A percentile compares a stretch with the other conserved stretches of the same genome.
Evolutionary conservation across 768 basidiomycete species (phyloP).

Genomic region (Hydnomerulius pinastri): DNA sequence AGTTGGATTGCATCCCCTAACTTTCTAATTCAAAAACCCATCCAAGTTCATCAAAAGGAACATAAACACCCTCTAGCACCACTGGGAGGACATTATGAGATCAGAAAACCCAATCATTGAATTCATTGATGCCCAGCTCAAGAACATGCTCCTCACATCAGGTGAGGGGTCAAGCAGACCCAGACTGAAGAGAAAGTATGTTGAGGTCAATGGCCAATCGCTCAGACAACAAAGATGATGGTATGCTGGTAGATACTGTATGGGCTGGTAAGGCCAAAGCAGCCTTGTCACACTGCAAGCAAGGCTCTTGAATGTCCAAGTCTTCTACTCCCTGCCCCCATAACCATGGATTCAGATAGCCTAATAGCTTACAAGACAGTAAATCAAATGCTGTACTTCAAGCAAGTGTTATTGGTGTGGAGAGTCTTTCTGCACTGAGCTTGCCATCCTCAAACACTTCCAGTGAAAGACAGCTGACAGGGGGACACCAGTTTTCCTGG

Average conservation of each 20-base stretch:
- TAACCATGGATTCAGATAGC: not conserved
- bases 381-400: not conserved
- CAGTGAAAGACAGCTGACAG: not conserved
- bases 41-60: not conserved
- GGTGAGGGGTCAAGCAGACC: too few relatives aligned
- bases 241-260: not conserved
- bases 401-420: not conserved
- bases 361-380: not conserved
- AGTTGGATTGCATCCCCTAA: not conserved
- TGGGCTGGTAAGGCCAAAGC: not conserved
- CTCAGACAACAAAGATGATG: too few relatives aligned
- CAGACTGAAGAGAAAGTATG: too few relatives aligned
- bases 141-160: not conserved
- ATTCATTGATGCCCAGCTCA: not conserved
- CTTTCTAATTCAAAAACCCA: not conserved
- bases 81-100: not conserved
- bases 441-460: not conserved
- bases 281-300: too few relatives aligned
- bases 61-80: not conserved
- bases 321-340: too few relatives aligned
- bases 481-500: not conserved
- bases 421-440: not conserved
- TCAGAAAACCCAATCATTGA: not conserved
- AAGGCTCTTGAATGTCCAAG: too few relatives aligned
- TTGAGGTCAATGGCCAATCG: too few relatives aligned